Conservation (phyloP, 2,329 filamentous ascomycete genomes). For the Aspergillus latus region DNA sequence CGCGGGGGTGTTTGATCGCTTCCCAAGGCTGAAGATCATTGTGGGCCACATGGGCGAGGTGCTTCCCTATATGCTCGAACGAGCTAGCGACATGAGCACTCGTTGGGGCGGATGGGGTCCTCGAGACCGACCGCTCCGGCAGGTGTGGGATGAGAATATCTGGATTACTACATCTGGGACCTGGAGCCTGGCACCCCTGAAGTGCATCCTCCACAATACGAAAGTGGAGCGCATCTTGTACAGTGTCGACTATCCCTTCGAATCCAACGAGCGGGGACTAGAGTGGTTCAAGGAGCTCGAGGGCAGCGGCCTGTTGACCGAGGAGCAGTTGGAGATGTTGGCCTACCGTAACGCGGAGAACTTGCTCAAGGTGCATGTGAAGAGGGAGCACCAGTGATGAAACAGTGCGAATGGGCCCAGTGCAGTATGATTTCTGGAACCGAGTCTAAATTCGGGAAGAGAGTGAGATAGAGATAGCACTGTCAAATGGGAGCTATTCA, state of each 20-base stretch:
- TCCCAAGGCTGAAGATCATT: slow-evolving; percentile 55
- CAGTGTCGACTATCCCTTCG: slow-evolving; percentile 45
- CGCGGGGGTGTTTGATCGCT: slow-evolving; percentile 56
- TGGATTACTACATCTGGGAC: slow-evolving; percentile 17
- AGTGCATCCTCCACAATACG: slow-evolving; percentile 9
- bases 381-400: background rate
- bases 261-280: slow-evolving; percentile 50
- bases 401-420: background rate
- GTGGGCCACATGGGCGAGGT: slow-evolving; percentile 56
- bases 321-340: slow-evolving; percentile 52
- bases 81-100: slow-evolving; percentile 23
- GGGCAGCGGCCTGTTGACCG: slow-evolving; percentile 50
- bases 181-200: slow-evolving; percentile 10
- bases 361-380: slow-evolving; percentile 37
- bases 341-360: slow-evolving; percentile 54
- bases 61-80: slow-evolving; percentile 57
- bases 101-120: slow-evolving; percentile 3
- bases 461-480: too few species aligned
- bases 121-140: slow-evolving; percentile 34
- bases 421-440: slow-evolving; percentile 17
- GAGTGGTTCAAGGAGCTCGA: slow-evolving; percentile 52
- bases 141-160: slow-evolving; percentile 46
- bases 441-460: too few species aligned
- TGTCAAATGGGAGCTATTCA: too few species aligned
- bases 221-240: slow-evolving; percentile 13